Evolutionary conservation across 768 basidiomycete species (phyloP).

Genomic region (Kwoniella botswanensis): DNA sequence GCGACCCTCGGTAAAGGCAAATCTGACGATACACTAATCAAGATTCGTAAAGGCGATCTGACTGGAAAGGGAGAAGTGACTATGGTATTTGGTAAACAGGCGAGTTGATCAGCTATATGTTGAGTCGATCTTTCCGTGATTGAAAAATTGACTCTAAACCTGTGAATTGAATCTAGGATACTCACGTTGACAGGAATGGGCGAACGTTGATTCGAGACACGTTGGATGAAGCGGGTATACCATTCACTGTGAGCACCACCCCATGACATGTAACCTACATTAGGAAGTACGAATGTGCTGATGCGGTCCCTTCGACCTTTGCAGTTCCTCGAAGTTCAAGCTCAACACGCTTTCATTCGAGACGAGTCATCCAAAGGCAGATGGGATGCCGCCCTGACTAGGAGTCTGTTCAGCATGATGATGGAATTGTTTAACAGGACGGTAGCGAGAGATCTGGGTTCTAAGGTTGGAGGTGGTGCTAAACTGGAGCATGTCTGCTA

Average conservation of each 20-base stretch:
- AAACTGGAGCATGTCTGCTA: conserved; percentile 80
- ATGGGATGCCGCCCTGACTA: conserved; percentile 91
- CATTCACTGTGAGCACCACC: conserved; percentile 67
- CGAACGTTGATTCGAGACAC: conserved; percentile 80
- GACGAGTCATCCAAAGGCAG: conserved; percentile 90
- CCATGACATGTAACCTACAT: conserved; percentile 46
- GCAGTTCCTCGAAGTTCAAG: conserved; percentile 93
- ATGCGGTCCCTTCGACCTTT: background rate
- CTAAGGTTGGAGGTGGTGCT: conserved; percentile 62
- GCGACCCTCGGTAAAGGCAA: conserved; percentile 84
- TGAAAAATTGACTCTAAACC: background rate
- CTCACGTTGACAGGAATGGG: conserved; percentile 86
- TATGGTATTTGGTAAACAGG: conserved; percentile 97
- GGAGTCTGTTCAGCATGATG: conserved; percentile 80
- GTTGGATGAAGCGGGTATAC: conserved; percentile 78
- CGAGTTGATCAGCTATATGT: conserved; percentile 37
- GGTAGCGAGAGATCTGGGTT: conserved; percentile 81
- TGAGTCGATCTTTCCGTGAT: no score
- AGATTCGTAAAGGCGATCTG: conserved; percentile 76
- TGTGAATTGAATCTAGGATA: conserved; percentile 66
- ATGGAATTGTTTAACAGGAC: conserved; percentile 92
- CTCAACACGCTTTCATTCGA: conserved; percentile 94
- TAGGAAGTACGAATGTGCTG: conserved; percentile 46
- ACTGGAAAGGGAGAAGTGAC: conserved; percentile 81
- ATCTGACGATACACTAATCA: conserved; percentile 75